A percentile compares a stretch with the other conserved stretches of the same genome.
phyloP scores from a whole-genome alignment of 371 early-diverging fungal species.

The Mortierella sp. region DNA sequence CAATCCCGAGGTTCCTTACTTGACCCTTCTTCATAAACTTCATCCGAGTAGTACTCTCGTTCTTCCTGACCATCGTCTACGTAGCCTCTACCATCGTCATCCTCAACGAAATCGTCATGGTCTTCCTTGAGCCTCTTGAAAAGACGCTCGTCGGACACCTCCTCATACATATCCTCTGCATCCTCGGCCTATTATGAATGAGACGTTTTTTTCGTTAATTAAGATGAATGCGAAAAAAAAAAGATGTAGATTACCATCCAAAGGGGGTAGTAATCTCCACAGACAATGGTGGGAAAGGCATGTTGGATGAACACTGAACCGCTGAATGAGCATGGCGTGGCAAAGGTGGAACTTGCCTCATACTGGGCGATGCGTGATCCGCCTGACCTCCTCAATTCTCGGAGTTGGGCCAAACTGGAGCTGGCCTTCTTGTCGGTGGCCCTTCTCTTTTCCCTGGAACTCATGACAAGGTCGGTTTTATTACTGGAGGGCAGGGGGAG shows the following conservation, averaged over 20 bases:
- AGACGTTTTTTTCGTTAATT: not conserved
- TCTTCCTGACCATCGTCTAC: conserved; percentile 78
- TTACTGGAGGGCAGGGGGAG: too few species aligned
- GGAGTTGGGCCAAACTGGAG: conserved; percentile 25
- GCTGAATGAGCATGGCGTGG: not conserved
- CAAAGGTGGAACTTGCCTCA: conserved; percentile 17
- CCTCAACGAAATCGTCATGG: conserved; percentile 84
- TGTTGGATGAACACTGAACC: too few species aligned
- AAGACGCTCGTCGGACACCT: conserved; percentile 66
- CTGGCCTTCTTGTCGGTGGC: conserved; percentile 18
- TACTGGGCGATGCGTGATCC: conserved; percentile 42
- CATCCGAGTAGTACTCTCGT: conserved; percentile 55
- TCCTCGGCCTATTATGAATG: conserved; percentile 35
- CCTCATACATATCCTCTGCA: conserved; percentile 64
- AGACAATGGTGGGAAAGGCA: not conserved
- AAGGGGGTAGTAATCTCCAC: not conserved
- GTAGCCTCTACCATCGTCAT: conserved; percentile 88
- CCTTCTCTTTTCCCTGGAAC: conserved; percentile 37
- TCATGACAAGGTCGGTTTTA: conserved; percentile 13
- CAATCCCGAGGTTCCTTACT: too few species aligned
- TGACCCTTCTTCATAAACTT: conserved; percentile 14
- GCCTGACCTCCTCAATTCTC: conserved; percentile 24
- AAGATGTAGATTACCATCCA: not conserved
- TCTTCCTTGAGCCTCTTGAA: conserved; percentile 57
- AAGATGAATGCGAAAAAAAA: not conserved